These are phyloP conservation scores for Triangularia verruculosa DNA, from an alignment of 2,329 filamentous ascomycete species.

Conservation along the genomic window DNA sequence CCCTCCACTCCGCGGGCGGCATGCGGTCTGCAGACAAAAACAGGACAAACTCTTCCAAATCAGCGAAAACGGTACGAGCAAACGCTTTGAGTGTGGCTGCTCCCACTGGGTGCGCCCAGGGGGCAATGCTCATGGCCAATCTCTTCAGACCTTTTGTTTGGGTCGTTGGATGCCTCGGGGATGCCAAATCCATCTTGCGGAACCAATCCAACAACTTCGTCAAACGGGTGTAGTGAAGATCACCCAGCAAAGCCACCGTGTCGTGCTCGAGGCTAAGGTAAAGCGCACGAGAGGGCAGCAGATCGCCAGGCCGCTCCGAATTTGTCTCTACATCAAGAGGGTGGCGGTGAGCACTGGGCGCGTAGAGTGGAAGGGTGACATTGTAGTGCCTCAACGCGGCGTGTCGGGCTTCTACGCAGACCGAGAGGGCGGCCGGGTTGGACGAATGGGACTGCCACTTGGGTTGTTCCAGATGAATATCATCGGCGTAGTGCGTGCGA, in stretches of 20 bases:
- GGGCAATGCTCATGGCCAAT: conserved; percentile 30
- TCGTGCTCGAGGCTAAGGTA: conserved; percentile 34
- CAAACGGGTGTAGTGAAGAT: conserved; percentile 28
- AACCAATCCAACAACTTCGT: conserved; percentile 25
- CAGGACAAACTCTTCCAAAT: conserved; percentile 32
- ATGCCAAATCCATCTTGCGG: conserved; percentile 25
- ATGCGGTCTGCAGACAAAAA: conserved; percentile 32
- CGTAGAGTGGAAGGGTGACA: conserved; percentile 31
- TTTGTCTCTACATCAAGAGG: conserved; percentile 1
- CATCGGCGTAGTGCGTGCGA: conserved; percentile 31
- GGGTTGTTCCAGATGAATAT: conserved; percentile 17
- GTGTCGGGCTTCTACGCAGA: conserved; percentile 33
- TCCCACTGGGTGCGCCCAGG: conserved; percentile 28
- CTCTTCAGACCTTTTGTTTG: conserved; percentile 24
- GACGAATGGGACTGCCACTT: conserved; percentile 33
- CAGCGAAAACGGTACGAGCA: conserved; percentile 24
- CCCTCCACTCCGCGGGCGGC: conserved; percentile 30
- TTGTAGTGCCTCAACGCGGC: conserved; percentile 33
- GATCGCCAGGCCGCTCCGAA: conserved; percentile 22
- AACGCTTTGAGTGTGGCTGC: conserved; percentile 29
- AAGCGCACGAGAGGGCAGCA: conserved; percentile 26
- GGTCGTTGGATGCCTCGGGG: not conserved
- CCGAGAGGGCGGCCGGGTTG: conserved; percentile 35
- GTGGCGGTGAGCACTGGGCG: not conserved
- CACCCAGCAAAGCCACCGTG: conserved; percentile 34